These are phyloP conservation scores for Chrysoporthe cubensis DNA, from an alignment of 2,329 filamentous ascomycete genomes.

Conservation along the genomic window DNA sequence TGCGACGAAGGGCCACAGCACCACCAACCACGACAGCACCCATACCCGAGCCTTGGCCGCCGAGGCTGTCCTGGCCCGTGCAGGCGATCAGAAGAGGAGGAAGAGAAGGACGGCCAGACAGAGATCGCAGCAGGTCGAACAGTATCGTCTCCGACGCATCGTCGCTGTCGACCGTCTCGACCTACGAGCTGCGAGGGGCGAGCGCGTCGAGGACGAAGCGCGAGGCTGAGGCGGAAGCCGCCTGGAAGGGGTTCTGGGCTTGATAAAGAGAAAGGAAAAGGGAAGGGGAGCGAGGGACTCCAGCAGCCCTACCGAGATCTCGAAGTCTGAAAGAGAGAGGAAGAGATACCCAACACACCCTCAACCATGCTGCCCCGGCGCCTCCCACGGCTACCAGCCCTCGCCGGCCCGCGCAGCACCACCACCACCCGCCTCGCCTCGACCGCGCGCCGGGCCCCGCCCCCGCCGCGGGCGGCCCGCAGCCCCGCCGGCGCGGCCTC, in stretches of 20 bases:
- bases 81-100: neutral
- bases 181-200: neutral
- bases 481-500: neutral
- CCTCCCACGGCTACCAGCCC: neutral
- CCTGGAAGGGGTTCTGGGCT: conserved; percentile 34
- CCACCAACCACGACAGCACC: conserved; percentile 6
- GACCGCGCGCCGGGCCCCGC: neutral
- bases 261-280: conserved; percentile 20
- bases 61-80: conserved; percentile 9
- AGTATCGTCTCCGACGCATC: conserved; percentile 22
- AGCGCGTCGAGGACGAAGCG: conserved; percentile 3
- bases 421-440: conserved; percentile 14
- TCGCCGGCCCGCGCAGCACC: neutral
- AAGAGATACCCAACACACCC: neutral
- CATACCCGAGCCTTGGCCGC: conserved; percentile 10
- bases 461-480: neutral
- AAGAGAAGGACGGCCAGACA: neutral
- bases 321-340: neutral
- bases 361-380: conserved; percentile 1
- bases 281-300: neutral
- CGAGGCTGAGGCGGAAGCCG: conserved; percentile 24
- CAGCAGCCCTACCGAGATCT: no score
- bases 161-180: conserved; percentile 2
- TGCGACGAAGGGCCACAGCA: conserved; percentile 12
- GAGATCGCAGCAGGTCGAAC: conserved; percentile 14